Evolutionary conservation across 2,329 filamentous ascomycete species (phyloP).

Genomic region (Pseudocercospora pini-densiflorae): DNA sequence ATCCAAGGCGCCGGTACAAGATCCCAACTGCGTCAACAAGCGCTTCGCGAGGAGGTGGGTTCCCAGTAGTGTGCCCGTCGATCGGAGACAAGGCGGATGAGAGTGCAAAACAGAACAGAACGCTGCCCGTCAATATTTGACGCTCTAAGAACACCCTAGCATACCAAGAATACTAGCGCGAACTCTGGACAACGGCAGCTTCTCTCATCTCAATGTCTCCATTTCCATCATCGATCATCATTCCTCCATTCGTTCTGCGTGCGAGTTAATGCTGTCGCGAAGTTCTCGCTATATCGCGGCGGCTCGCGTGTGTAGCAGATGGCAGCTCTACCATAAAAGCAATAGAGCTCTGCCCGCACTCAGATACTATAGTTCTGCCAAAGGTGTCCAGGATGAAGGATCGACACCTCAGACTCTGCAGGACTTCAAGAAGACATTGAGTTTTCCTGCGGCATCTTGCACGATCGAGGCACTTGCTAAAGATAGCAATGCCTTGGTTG

Average conservation of each 20-base stretch:
- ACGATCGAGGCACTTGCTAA: conserved; percentile 36
- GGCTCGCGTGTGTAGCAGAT: conserved; percentile 18
- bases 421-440: conserved; percentile 42
- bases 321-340: not conserved
- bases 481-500: conserved; percentile 32
- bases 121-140: not conserved
- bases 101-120: not conserved
- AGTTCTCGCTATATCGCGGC: conserved; percentile 23
- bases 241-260: not conserved
- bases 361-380: not conserved
- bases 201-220: not conserved
- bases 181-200: not conserved
- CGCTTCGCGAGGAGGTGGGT: not conserved
- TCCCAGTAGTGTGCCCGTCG: not conserved
- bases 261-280: conserved; percentile 34
- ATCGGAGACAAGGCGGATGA: not conserved
- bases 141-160: not conserved
- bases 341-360: not conserved
- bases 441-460: conserved; percentile 53
- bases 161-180: not conserved
- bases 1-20: not conserved
- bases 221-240: not conserved
- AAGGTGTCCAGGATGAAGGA: not conserved
- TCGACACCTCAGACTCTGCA: conserved; percentile 16
- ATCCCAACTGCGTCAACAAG: not conserved